Percentiles rank a stretch among this genome's conserved stretches.
These are phyloP conservation scores for Cucumis cinereus DNA, from an alignment of 306 rosid genomes.

Conservation along the genomic window DNA sequence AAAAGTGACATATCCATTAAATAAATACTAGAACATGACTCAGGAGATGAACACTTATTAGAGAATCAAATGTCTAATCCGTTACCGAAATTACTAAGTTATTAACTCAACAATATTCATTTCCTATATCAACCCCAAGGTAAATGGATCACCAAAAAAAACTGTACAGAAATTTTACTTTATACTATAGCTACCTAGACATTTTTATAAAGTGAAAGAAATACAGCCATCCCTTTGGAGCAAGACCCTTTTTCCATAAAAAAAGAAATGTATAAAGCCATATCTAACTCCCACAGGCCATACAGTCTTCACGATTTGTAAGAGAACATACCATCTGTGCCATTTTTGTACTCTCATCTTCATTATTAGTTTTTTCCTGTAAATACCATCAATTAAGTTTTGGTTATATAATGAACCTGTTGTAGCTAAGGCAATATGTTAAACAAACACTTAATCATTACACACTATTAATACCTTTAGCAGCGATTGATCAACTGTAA, in stretches of 20 bases:
- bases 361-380: constrained; percentile 36
- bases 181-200: neutral
- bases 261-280: neutral
- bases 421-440: neutral
- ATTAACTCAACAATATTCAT: neutral
- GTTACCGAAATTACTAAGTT: too few relatives aligned
- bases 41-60: too few relatives aligned
- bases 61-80: too few relatives aligned
- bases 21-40: too few relatives aligned
- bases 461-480: constrained; percentile 26
- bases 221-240: neutral
- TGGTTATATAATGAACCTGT: neutral
- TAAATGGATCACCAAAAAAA: neutral
- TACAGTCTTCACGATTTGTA: constrained; percentile 67
- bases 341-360: constrained; percentile 44
- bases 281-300: constrained; percentile 72
- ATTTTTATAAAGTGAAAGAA: neutral
- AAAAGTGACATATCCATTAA: too few relatives aligned
- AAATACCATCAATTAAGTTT: constrained; percentile 4
- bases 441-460: neutral
- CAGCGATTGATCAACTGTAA: constrained; percentile 62
- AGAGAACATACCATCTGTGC: constrained; percentile 87
- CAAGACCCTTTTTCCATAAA: neutral
- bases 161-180: neutral
- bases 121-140: neutral